These are phyloP conservation scores for Cercospora sp. DNA, from an alignment of 2,329 filamentous ascomycete species.

Conservation along the genomic window DNA sequence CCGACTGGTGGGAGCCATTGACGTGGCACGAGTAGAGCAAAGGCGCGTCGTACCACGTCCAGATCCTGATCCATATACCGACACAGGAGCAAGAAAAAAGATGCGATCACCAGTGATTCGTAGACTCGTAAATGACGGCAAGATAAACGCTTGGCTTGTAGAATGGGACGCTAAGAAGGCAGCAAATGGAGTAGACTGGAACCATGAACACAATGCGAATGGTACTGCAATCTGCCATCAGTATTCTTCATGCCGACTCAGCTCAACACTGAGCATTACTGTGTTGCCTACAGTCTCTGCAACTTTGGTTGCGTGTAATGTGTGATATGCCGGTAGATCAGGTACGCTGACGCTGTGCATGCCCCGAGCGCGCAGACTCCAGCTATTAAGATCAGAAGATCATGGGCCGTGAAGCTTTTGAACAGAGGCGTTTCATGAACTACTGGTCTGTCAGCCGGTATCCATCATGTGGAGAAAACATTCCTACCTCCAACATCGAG, in stretches of 20 bases:
- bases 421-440: neutral
- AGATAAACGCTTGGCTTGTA: neutral
- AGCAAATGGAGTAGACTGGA: neutral
- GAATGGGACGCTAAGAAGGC: neutral
- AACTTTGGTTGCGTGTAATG: neutral
- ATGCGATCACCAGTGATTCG: neutral
- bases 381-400: neutral
- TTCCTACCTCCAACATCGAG: neutral
- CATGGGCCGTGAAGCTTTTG: neutral
- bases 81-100: neutral
- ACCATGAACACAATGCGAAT: neutral
- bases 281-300: neutral
- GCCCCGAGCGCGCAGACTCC: neutral
- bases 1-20: neutral
- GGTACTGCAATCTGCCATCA: neutral
- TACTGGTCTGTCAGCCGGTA: neutral
- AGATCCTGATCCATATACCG: neutral
- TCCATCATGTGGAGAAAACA: neutral
- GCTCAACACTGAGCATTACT: neutral
- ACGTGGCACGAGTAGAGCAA: neutral
- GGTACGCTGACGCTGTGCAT: neutral
- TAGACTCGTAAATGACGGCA: neutral
- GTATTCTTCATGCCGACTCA: neutral
- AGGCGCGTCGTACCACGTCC: neutral
- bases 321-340: neutral